phyloP scores from a whole-genome alignment of 2,329 filamentous ascomycete species.

The Nothomitra cinnamomea region DNA sequence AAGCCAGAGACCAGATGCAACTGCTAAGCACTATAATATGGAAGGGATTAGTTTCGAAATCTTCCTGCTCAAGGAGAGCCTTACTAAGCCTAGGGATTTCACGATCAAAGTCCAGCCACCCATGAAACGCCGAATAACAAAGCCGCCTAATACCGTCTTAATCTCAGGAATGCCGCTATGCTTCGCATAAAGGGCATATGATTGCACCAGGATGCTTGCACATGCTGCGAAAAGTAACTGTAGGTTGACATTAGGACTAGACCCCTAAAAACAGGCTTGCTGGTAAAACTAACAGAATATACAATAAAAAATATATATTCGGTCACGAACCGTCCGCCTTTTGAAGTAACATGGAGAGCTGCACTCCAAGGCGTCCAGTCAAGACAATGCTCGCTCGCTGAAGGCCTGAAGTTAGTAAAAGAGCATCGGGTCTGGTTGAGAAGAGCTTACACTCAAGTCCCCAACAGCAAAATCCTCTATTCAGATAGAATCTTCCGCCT shows the following conservation, averaged over 20 bases:
- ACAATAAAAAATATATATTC: slow-evolving; percentile 76
- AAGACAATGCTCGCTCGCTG: slow-evolving; percentile 57
- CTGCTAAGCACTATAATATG: slow-evolving; percentile 54
- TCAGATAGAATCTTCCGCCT: slow-evolving; percentile 79
- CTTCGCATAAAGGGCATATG: slow-evolving; percentile 74
- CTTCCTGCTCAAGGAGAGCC: slow-evolving; percentile 12
- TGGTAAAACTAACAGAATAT: slow-evolving; percentile 67
- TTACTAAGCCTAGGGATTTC: slow-evolving; percentile 74
- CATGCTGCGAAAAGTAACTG: slow-evolving; percentile 61
- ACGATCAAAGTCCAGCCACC: slow-evolving; percentile 76
- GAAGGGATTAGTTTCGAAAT: neutral
- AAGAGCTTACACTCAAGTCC: slow-evolving; percentile 49
- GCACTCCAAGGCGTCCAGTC: slow-evolving; percentile 80
- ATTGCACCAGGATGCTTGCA: slow-evolving; percentile 63
- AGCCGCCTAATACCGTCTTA: slow-evolving; percentile 87
- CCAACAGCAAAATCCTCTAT: slow-evolving; percentile 82
- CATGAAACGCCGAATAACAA: slow-evolving; percentile 77
- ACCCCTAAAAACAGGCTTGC: too few species aligned
- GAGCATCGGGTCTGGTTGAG: neutral
- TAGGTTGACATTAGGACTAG: slow-evolving; percentile 13
- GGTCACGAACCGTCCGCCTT: slow-evolving; percentile 58
- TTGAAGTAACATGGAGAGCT: slow-evolving; percentile 48
- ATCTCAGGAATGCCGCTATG: slow-evolving; percentile 97
- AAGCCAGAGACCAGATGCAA: slow-evolving; percentile 88
- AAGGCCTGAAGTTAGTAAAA: neutral